phyloP scores from a whole-genome alignment of 805 yeast species.

The Kazachstania taianensis region DNA sequence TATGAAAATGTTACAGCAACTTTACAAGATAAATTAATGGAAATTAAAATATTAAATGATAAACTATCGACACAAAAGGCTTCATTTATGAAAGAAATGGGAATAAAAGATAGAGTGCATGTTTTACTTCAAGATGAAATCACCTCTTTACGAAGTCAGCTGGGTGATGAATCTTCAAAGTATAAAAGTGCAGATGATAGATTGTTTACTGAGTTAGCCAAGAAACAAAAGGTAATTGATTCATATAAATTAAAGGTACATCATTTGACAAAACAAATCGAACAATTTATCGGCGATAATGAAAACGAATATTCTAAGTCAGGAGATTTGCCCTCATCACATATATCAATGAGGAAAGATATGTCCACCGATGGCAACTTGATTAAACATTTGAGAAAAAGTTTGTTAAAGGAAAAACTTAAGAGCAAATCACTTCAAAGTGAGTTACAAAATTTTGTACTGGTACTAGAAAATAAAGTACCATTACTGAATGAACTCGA shows the following conservation, averaged over 20 bases:
- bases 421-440: slow-evolving; percentile 60
- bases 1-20: not conserved
- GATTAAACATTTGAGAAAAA: slow-evolving; percentile 41
- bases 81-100: slow-evolving; percentile 46
- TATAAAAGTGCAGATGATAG: slow-evolving; percentile 20
- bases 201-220: slow-evolving; percentile 25
- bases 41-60: slow-evolving; percentile 40
- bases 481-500: slow-evolving; percentile 65
- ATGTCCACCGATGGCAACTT: too few species aligned
- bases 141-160: slow-evolving; percentile 34
- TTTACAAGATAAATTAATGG: slow-evolving; percentile 35
- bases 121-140: slow-evolving; percentile 27
- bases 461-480: slow-evolving; percentile 66
- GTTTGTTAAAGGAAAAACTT: slow-evolving; percentile 56
- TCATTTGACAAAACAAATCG: slow-evolving; percentile 8
- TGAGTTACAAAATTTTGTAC: slow-evolving; percentile 61
- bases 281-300: not conserved
- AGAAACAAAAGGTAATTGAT: slow-evolving; percentile 21
- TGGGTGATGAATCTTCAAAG: slow-evolving; percentile 33
- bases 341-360: not conserved
- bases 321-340: not conserved
- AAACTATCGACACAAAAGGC: slow-evolving; percentile 35
- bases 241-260: too few species aligned
- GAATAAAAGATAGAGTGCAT: slow-evolving; percentile 50
- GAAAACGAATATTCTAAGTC: not conserved